These are phyloP conservation scores for Blastomyces parvus DNA, from an alignment of 2,329 filamentous ascomycete genomes.

Conservation along the genomic window DNA sequence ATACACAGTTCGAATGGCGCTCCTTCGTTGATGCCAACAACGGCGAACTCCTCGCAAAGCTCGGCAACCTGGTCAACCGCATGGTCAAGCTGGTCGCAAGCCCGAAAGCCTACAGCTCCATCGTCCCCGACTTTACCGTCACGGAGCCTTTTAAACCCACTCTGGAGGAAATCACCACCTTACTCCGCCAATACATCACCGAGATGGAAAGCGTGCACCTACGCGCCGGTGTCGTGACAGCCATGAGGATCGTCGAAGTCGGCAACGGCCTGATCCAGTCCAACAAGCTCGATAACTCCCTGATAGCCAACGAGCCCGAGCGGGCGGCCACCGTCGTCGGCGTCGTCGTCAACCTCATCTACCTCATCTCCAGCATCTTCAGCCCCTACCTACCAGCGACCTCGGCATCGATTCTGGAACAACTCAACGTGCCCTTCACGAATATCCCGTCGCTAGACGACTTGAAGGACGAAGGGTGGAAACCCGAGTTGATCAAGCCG, in stretches of 20 bases:
- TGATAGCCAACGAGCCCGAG: conserved; percentile 51
- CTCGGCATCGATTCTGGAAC: conserved; percentile 61
- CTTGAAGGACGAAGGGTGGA: conserved; percentile 49
- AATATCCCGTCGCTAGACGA: conserved; percentile 48
- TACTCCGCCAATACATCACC: conserved; percentile 47
- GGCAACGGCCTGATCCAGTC: conserved; percentile 53
- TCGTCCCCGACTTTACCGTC: conserved; percentile 49
- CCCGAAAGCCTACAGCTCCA: conserved; percentile 58
- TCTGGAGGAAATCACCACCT: conserved; percentile 41
- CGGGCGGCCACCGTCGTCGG: conserved; percentile 58
- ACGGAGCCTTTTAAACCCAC: conserved; percentile 33
- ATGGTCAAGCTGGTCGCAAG: conserved; percentile 41
- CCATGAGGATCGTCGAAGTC: conserved; percentile 48
- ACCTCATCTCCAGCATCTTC: conserved; percentile 69
- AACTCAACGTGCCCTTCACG: conserved; percentile 55
- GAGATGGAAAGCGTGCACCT: conserved; percentile 54
- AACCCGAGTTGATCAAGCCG: conserved; percentile 48
- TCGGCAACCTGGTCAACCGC: conserved; percentile 58
- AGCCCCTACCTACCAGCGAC: conserved; percentile 81
- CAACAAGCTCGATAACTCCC: conserved; percentile 52
- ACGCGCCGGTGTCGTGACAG: conserved; percentile 45
- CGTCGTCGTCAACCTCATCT: conserved; percentile 71
- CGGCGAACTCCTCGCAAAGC: conserved; percentile 60
- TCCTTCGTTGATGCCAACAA: conserved; percentile 70
- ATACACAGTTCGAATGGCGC: conserved; percentile 75